Percentiles rank a stretch among this genome's conserved stretches.
Conservation (phyloP, 192 early-diverging fungal species). For the Coemansia sp. region DNA sequence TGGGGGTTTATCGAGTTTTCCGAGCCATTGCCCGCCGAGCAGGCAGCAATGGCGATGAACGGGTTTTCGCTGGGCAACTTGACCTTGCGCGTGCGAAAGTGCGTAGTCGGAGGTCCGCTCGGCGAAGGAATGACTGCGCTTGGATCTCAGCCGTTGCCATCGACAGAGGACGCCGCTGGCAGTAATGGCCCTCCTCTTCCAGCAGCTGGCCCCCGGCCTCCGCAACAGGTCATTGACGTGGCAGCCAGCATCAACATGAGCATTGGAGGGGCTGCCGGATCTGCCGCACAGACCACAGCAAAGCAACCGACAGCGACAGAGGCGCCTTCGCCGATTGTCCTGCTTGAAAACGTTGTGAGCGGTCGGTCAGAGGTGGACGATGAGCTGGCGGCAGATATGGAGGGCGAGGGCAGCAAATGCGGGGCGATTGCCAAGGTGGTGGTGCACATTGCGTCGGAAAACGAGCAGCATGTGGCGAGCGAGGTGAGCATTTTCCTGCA, state of each 20-base stretch:
- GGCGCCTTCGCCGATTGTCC: slow-evolving; percentile 52
- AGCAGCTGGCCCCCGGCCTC: slow-evolving; percentile 13
- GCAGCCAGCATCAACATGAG: slow-evolving; percentile 37
- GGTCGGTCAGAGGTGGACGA: slow-evolving; percentile 73
- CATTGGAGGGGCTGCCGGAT: slow-evolving; percentile 10
- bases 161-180: slow-evolving; percentile 2
- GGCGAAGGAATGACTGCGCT: slow-evolving; percentile 77
- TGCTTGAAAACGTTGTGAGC: slow-evolving; percentile 69
- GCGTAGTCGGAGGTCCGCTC: slow-evolving; percentile 75
- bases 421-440: slow-evolving; percentile 67
- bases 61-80: slow-evolving; percentile 73
- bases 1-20: slow-evolving; percentile 87
- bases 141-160: slow-evolving; percentile 51
- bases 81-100: slow-evolving; percentile 62
- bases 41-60: slow-evolving; percentile 68
- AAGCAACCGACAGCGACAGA: background rate
- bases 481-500: slow-evolving; percentile 76
- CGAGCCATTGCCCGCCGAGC: slow-evolving; percentile 55
- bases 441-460: slow-evolving; percentile 53
- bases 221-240: slow-evolving; percentile 40
- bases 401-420: slow-evolving; percentile 78
- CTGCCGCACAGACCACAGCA: background rate
- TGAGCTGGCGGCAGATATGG: slow-evolving; percentile 77
- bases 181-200: background rate
- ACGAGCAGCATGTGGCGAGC: slow-evolving; percentile 12